Base-by-base conservation (phyloP, 1,284 basidiomycete species). In the Moesziomyces antarcticus region DNA sequence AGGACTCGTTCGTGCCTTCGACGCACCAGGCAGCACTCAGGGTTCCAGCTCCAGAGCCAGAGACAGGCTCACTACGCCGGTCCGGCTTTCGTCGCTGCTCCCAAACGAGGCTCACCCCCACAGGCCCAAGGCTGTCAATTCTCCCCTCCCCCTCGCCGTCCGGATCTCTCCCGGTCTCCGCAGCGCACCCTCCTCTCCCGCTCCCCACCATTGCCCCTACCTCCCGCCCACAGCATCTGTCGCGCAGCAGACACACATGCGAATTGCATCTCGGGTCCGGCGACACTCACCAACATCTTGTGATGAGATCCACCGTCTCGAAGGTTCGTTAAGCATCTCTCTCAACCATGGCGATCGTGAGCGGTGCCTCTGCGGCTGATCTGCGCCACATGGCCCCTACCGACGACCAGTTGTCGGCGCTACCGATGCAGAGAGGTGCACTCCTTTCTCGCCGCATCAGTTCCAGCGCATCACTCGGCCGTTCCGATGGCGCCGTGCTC, bases 301-400 rank as follows among this genome's bases (percentile, higher is more conserved):
- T 33, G 49, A 69, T 59, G 59, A 50, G 16, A 51, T 30, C 13
- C 55, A 44, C 40, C 47, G 43, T 35, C 20, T 33, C 50, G 22
- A 30, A 21, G 5, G 8, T 45, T 40, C 37, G 37, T 37, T 68
- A 48, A 58, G 41, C n/a, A 50, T 45, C 30, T 25, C 21, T 48
- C 55, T 27, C 56, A 41, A 56, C 25, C 42, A 69, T 69, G 66
- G 66, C 65, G 30, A 50, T 68, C 42, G 59, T 69, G 20, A 57
- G 47, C 44, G 56, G 49, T 46, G 59, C 49, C 20, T 52, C 59
- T 5, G 35, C 51, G 7, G 24, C 66, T 22, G 45, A 59, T 20
- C 45, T 62, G 49, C 60, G 53, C 44, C 66, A 55, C 27, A 27
- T 25, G 3, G 41, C 44, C 16, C 37, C 42, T n/a, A 14, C 25